These are phyloP conservation scores for Vaccinium myrtillus DNA, from an alignment of 148 eudicot genomes.

Conservation along the genomic window DNA sequence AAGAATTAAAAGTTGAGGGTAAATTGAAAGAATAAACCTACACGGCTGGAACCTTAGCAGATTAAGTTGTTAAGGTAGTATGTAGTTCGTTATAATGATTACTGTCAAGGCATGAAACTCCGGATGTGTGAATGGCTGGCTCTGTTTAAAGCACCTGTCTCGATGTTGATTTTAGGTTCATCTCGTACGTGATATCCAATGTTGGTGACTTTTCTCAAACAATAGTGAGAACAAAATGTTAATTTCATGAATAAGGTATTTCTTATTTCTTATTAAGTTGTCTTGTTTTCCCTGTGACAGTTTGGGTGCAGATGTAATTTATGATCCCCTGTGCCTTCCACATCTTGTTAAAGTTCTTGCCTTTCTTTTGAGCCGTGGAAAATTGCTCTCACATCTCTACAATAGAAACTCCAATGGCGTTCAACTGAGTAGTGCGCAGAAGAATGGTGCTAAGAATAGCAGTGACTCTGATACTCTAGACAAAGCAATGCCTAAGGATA, in stretches of 20 bases:
- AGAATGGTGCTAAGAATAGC: background rate
- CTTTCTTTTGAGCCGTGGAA: conserved; percentile 38
- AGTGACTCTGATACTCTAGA: conserved; percentile 12
- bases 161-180: background rate
- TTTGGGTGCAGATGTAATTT: conserved; percentile 89
- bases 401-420: background rate
- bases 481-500: conserved; percentile 8
- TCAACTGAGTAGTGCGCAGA: background rate
- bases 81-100: background rate
- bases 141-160: background rate
- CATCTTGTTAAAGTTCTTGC: conserved; percentile 71
- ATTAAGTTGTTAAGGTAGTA: background rate
- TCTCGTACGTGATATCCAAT: background rate
- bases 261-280: background rate
- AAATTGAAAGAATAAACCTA: background rate
- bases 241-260: background rate
- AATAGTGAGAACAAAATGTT: background rate
- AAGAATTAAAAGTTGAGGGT: background rate
- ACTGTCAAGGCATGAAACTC: background rate
- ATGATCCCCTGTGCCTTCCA: conserved; percentile 79
- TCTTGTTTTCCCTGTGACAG: conserved; percentile 34
- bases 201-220: background rate
- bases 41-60: background rate
- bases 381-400: background rate
- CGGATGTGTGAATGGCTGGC: background rate